Evolutionary conservation across 78 protist species (phyloP), one percentile per base, ranked within the genome.

Genomic region (Protostelium mycophagum): DNA sequence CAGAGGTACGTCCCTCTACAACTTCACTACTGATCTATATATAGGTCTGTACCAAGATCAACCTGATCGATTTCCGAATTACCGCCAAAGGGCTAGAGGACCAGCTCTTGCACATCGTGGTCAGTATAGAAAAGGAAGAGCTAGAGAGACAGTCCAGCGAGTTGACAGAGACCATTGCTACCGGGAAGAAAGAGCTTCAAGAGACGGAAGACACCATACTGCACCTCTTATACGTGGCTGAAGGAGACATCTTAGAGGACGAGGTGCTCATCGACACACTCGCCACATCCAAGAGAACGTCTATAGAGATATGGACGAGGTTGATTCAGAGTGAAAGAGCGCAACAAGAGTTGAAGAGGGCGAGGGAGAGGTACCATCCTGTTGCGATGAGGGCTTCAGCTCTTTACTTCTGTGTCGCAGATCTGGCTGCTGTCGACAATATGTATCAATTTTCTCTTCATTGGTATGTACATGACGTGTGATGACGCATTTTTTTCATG

Each of bases 61-160:
- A 63, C 88, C 85, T 98, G 89, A 93, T 98, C 89, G 97, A 98
- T 90, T 97, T 83, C 93, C 38, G 88, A 0, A 98, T 98, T 28
- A 97, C 99, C 35, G 87, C 0, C 84, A 31, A 85, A n/a, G 99
- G 99, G 0, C 94, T 98, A 31, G 93, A 92, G 83, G 97, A 95
- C 87, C 99, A 98, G 91, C 95, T 98, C 34, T 93, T 98, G 51
- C 92, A 92, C 90, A 92, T 39, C 25, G 96, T 95, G 29, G 96
- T 98, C 36, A 35, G 38, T 34, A 28, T 0, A 36, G 98, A 98
- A 89, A 91, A 96, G 37, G 9, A 1, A 34, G 96, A 95, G 35
- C 90, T 98, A 1, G 96, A 95, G 63, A 29, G 37, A 37, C 63
- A 86, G 90, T 16, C 91, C 28, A 87, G 37, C 38, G 88, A 90